Base-by-base conservation (phyloP, 2,329 filamentous ascomycete genomes). In the Sporothrix mexicana region DNA sequence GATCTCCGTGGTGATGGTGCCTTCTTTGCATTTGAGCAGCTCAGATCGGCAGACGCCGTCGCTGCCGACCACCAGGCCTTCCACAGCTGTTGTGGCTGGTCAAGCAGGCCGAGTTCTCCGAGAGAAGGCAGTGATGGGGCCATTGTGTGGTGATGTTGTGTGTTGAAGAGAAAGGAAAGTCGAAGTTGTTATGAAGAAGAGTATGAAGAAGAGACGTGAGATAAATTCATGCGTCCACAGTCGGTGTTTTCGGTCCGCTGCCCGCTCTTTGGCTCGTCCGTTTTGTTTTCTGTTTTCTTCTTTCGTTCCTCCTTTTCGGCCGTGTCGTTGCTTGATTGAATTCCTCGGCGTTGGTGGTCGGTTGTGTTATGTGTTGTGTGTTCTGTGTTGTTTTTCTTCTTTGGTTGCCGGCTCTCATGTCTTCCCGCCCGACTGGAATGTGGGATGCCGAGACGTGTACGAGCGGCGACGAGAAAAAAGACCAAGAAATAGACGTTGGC, bases 61-160 rank as follows among this genome's bases (percentile, higher is more conserved):
- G 66, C 30, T 30, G 69, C 17, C 47, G 62, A 20, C 61, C 62
- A 62, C 73, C 73, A 73, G 2, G 71, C 49, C n/a, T 72, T 70
- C 49, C 64, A 66, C 10, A 62, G 51, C 49, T 45, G 69, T 13
- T 51, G 66, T 20, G 59, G 49, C 45, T 71, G 74, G 30, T 51
- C 23, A 3, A 75, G 64, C 2, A 75, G 71, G n/a, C 74, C 74
- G 15, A 75, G 74, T 23, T 75, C 74, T 0, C 71, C 69, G 15
- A 75, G 59, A 7, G 74, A 75, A 25, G 74, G 74, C 30, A 75
- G 55, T 3, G 61, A 41, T 2, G 66, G 49, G 15, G 51, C 49
- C 47, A 69, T 55, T 36, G 8, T 25, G 43, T 55, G 10, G 9
- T 25, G 49, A 53, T 57, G 55, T 55, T 23, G 51, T 55, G 51